phyloP scores from a whole-genome alignment of 2,329 filamentous ascomycete species.

The Neopestalotiopsis sp. region DNA sequence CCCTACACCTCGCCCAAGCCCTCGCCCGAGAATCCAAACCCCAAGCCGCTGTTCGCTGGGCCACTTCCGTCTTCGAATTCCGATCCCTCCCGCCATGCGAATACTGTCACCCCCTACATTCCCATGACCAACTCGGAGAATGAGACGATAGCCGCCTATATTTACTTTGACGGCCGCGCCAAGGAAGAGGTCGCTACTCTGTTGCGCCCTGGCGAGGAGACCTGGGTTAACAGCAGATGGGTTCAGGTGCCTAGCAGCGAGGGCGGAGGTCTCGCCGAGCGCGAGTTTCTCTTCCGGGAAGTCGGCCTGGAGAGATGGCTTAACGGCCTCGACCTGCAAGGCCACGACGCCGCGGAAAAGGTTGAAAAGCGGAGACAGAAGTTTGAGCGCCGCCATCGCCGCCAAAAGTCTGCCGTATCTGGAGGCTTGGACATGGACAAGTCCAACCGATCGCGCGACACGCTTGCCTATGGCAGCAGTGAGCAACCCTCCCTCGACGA shows the following conservation, averaged over 20 bases:
- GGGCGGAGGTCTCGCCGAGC: slow-evolving; percentile 91
- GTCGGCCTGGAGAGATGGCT: slow-evolving; percentile 96
- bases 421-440: slow-evolving; percentile 45
- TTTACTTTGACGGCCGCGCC: slow-evolving; percentile 93
- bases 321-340: slow-evolving; percentile 93
- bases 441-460: slow-evolving; percentile 48
- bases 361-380: slow-evolving; percentile 88
- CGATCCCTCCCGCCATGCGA: slow-evolving; percentile 53
- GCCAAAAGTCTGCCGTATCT: slow-evolving; percentile 57
- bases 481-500: slow-evolving; percentile 76
- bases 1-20: slow-evolving; percentile 91
- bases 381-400: slow-evolving; percentile 71
- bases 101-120: slow-evolving; percentile 81
- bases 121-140: slow-evolving; percentile 92
- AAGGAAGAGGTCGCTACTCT: slow-evolving; percentile 98
- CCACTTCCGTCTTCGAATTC: slow-evolving; percentile 63
- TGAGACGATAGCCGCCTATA: slow-evolving; percentile 97
- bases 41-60: slow-evolving; percentile 82
- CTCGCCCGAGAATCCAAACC: slow-evolving; percentile 76
- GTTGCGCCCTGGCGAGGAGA: slow-evolving; percentile 90
- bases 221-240: slow-evolving; percentile 99
- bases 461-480: slow-evolving; percentile 82
- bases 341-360: slow-evolving; percentile 87
- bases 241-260: slow-evolving; percentile 91
- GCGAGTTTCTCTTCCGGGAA: slow-evolving; percentile 96